A percentile compares a stretch with the other conserved stretches of the same genome.
Evolutionary conservation across 768 basidiomycete species (phyloP).

Genomic region (Coprinopsis strossmayeri): DNA sequence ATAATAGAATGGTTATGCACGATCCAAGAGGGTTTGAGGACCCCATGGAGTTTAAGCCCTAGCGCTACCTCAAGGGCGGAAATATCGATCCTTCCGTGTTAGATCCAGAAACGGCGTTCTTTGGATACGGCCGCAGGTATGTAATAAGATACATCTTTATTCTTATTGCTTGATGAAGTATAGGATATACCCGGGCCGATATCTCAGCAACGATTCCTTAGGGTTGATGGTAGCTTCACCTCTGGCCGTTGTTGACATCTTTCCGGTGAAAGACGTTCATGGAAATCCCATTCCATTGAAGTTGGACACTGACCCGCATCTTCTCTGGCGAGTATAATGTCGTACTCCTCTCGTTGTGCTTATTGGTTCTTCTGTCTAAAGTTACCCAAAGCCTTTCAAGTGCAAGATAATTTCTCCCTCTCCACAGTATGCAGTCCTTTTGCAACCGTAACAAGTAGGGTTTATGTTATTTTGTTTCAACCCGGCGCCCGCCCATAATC

Average conservation of each 20-base stretch:
- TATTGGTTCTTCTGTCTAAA: too few relatives aligned
- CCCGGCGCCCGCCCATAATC: too few relatives aligned
- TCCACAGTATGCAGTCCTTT: too few relatives aligned
- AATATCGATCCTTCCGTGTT: conserved; percentile 12
- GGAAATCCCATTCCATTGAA: conserved; percentile 16
- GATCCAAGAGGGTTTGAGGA: conserved; percentile 26
- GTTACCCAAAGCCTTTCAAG: too few relatives aligned
- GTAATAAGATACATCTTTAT: too few relatives aligned
- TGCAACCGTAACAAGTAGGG: too few relatives aligned
- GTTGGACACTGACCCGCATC: conserved; percentile 6
- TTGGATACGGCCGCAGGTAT: conserved; percentile 21
- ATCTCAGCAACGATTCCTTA: conserved; percentile 11
- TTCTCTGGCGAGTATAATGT: too few relatives aligned
- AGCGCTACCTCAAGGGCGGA: conserved; percentile 20
- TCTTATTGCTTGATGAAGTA: too few relatives aligned
- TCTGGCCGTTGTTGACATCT: conserved; percentile 12
- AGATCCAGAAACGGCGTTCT: conserved; percentile 13
- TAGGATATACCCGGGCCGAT: conserved; percentile 15
- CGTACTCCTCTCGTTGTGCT: background rate
- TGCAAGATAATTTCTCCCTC: too few relatives aligned
- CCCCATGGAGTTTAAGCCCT: conserved; percentile 26
- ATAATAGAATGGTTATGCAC: conserved; percentile 27
- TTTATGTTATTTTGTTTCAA: too few relatives aligned
- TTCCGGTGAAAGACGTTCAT: conserved; percentile 7
- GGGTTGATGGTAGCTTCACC: conserved; percentile 6